Percentiles rank a stretch among this genome's conserved stretches.
Conservation (phyloP, 164 flowering plant species). For the Annona cherimola region DNA sequence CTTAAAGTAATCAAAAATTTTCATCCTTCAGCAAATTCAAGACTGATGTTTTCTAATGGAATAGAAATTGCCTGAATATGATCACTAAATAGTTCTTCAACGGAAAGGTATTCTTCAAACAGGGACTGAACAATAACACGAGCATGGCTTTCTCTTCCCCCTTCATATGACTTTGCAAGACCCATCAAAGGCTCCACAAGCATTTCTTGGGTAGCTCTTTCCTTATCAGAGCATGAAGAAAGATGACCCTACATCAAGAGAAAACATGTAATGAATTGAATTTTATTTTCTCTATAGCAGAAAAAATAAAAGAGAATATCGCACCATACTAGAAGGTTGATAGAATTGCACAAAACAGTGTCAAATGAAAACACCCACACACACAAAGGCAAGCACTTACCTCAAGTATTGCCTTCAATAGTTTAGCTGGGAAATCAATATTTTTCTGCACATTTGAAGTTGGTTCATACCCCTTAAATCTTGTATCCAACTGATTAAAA, state of each 20-base stretch:
- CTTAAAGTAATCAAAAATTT: background rate
- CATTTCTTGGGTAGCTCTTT: slow-evolving; percentile 84
- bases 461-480: slow-evolving; percentile 64
- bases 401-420: slow-evolving; percentile 65
- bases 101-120: slow-evolving; percentile 80
- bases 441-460: slow-evolving; percentile 45
- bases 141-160: slow-evolving; percentile 99
- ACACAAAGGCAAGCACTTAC: slow-evolving; percentile 29
- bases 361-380: background rate
- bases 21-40: background rate
- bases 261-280: background rate
- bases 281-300: background rate
- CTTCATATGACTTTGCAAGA: slow-evolving; percentile 94
- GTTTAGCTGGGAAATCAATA: slow-evolving; percentile 92
- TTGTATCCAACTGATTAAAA: slow-evolving; percentile 66
- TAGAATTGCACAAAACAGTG: background rate
- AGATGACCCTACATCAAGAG: slow-evolving; percentile 58
- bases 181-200: slow-evolving; percentile 89
- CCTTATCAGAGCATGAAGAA: slow-evolving; percentile 70
- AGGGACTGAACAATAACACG: slow-evolving; percentile 86
- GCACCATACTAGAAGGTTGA: background rate
- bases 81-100: slow-evolving; percentile 95
- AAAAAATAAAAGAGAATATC: background rate
- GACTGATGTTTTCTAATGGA: slow-evolving; percentile 2
- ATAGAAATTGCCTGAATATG: slow-evolving; percentile 61